Base-by-base conservation (phyloP, 75 land plant genomes). In the Cunninghamia lanceolata region DNA sequence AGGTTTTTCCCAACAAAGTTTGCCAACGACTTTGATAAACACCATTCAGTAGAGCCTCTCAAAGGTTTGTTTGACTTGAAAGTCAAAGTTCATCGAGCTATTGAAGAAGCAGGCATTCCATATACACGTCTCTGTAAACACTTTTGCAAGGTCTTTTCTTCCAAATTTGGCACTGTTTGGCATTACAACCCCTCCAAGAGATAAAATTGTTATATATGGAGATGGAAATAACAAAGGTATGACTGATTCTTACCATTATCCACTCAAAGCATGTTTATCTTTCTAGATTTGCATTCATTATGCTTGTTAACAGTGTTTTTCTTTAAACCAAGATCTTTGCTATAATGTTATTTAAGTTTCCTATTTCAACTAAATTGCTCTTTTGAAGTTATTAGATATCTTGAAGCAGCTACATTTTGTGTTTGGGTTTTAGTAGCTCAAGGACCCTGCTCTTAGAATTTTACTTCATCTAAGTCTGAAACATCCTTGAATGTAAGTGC, bases 131-230 rank as follows among this genome's bases (percentile, higher is more conserved):
- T 43, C 46, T 43, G 46, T 8, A 43, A 43, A 43, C 46, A 43
- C 46, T 43, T 43, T 43, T 43, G 46, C 46, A 43, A 8, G 46
- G 46, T 43, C 7, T 43, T 43, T 43, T 43, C 46, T 43, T 43
- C 46, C 46, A 7, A 43, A 43, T 8, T 7, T 43, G 46, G 46
- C 46, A 43, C 46, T 6, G 46, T 43, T 7, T 7, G 46, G 46
- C 46, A 6, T 43, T 43, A 43, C 46, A 43, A 8, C 46, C 0
- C 46, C 46, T 43, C 46, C 46, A 43, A 43, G 46, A 43, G 94
- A 91, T 84, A 91, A 93, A 74, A 85, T 90, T 56, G 85, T 90
- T n/a, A 90, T 93, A 42, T 50, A 86, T 35, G 94, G 94, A 1
- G 88, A 90, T 84, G 94, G 90, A 43, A 89, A 89, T n/a, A 36